A percentile compares a stretch with the other conserved stretches of the same genome.
phyloP scores from a whole-genome alignment of 1,284 basidiomycete genomes.

The Anthracocystis panici-leucophaei region DNA sequence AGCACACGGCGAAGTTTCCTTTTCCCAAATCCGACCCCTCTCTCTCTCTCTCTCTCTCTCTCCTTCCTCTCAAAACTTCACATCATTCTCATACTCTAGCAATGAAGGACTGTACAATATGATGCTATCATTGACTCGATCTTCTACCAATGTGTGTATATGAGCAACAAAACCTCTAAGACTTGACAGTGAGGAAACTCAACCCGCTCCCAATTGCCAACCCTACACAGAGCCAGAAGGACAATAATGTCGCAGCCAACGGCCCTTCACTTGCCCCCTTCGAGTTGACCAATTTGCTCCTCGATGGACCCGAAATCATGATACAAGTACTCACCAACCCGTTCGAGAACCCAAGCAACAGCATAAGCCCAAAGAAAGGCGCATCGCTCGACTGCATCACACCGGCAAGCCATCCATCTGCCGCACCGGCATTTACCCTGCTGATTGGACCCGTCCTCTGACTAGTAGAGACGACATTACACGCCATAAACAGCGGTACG shows the following conservation, averaged over 20 bases:
- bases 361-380: conserved; percentile 56
- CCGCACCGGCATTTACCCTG: not conserved
- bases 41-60: not conserved
- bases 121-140: too few relatives aligned
- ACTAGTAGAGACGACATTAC: conserved; percentile 50
- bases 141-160: too few relatives aligned
- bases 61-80: too few relatives aligned
- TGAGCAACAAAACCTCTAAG: conserved; percentile 2
- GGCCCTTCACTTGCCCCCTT: conserved; percentile 43
- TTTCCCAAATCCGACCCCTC: not conserved
- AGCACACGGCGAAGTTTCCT: conserved; percentile 4
- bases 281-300: conserved; percentile 39
- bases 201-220: conserved; percentile 55
- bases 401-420: conserved; percentile 18
- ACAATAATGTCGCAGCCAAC: conserved; percentile 56
- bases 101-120: too few relatives aligned
- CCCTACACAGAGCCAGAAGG: conserved; percentile 63
- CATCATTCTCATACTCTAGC: too few relatives aligned
- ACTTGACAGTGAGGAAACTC: conserved; percentile 54
- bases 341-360: conserved; percentile 58
- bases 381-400: conserved; percentile 50
- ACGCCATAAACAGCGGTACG: conserved; percentile 56
- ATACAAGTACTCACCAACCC: conserved; percentile 59
- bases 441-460: conserved; percentile 38
- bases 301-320: conserved; percentile 55